Evolutionary conservation across 2,329 filamentous ascomycete species (phyloP), one percentile per base, ranked within the genome.

Genomic region (Penicillium sp.): DNA sequence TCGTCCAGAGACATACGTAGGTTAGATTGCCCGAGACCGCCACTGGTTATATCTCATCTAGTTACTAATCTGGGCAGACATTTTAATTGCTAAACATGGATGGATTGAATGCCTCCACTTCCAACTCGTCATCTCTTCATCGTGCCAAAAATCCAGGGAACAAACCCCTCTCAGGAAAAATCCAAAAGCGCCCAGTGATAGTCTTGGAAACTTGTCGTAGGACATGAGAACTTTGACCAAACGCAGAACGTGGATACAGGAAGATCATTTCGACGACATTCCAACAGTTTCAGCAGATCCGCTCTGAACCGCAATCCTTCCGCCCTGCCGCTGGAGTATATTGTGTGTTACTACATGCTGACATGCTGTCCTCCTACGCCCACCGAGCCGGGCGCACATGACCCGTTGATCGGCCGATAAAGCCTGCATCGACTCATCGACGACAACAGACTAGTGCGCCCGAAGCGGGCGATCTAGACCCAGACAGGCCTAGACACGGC

Each of bases 321-420:
- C 22, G 40, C n/a, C 9, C n/a, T 18, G n/a, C n/a, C n/a, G 10
- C 6, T 31, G 31, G 10, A 31, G 31, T 31, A 31, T 27, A 31
- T 2, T 11, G 9, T 31, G 7, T 6, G 31, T 31, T 31, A 31
- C 6, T 41, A 22, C 39, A 40, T 41, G 5, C 39, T 22, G 6
- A 22, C 39, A 40, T 41, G 5, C 39, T 22, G 6, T 44, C 13
- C 41, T 3, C 7, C 22, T 22, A 16, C 41, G 19, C 22, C 14
- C 19, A 24, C 24, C n/a, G 44, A 27, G 27, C 27, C 36, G 18
- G 33, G 51, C 36, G 40, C 57, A 59, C 52, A 53, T 59, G 57
- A 56, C 53, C 52, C 56, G 50, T 39, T 36, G 57, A 59, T 59
- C 57, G 57, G 47, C 57, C 57, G 41, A 55, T 52, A 59, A 43